Conservation (phyloP, 2,329 filamentous ascomycete genomes). For the Colletotrichum sp. region DNA sequence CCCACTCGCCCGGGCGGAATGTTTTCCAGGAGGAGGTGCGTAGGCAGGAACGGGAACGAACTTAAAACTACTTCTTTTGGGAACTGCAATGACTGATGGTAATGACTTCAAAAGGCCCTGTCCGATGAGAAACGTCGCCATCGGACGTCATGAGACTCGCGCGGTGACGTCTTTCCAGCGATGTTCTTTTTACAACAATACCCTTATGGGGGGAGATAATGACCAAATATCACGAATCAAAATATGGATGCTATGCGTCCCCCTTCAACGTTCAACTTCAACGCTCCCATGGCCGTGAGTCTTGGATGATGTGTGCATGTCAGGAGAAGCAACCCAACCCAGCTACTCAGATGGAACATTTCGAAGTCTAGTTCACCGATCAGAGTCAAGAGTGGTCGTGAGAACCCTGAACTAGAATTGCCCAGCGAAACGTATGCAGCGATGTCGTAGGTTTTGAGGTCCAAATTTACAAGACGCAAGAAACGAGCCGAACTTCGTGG, state of each 20-base stretch:
- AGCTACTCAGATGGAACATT: fast-evolving
- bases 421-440: no score
- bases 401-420: no score
- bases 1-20: constrained; percentile 27
- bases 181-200: neutral
- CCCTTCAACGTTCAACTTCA: neutral
- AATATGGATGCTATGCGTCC: neutral
- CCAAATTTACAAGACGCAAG: fast-evolving
- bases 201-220: neutral
- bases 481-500: no score
- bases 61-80: neutral
- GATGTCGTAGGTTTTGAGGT: no score
- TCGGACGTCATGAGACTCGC: neutral
- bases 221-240: constrained; percentile 14
- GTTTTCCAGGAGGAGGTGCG: constrained; percentile 42
- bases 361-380: fast-evolving
- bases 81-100: neutral
- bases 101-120: neutral
- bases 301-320: no score
- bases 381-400: fast-evolving
- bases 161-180: constrained; percentile 15
- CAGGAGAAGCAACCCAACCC: no score
- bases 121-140: neutral
- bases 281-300: fast-evolving
- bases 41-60: constrained; percentile 33